These are phyloP conservation scores for Syzygium syzygioides DNA, from an alignment of 441 rosid genomes.

Conservation along the genomic window DNA sequence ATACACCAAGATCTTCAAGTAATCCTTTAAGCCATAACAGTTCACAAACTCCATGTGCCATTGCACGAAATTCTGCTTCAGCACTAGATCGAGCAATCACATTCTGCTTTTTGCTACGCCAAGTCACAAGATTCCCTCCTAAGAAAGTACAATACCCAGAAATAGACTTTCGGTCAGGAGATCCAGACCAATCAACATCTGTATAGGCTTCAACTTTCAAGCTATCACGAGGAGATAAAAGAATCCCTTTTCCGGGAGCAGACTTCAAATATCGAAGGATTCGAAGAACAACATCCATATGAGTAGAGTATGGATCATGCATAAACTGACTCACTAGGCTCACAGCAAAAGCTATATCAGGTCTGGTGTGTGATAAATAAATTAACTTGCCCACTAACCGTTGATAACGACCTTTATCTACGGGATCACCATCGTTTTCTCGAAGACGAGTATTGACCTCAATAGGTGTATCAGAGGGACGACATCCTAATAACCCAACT, in stretches of 20 bases:
- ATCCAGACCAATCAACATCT: not conserved
- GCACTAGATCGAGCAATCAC: not conserved
- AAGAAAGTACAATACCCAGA: not conserved
- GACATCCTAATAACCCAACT: not conserved
- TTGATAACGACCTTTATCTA: not conserved
- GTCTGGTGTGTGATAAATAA: not conserved
- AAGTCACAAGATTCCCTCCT: not conserved
- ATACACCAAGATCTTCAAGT: not conserved
- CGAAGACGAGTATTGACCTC: not conserved
- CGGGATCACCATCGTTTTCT: not conserved
- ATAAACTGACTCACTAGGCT: not conserved
- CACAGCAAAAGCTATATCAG: not conserved
- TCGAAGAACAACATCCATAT: not conserved
- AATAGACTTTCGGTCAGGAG: rapidly evolving
- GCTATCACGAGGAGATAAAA: not conserved
- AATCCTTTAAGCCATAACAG: not conserved
- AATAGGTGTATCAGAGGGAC: not conserved
- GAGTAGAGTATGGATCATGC: not conserved
- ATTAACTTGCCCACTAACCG: not conserved
- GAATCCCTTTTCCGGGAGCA: not conserved
- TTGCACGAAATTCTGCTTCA: too few relatives aligned
- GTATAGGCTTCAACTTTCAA: not conserved
- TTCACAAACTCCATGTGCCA: not conserved
- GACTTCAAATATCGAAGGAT: not conserved
- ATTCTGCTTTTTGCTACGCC: not conserved